Percentiles rank a stretch among this genome's conserved stretches.
These are phyloP conservation scores for Populus tomentosa DNA, from an alignment of 441 rosid species.

Conservation along the genomic window DNA sequence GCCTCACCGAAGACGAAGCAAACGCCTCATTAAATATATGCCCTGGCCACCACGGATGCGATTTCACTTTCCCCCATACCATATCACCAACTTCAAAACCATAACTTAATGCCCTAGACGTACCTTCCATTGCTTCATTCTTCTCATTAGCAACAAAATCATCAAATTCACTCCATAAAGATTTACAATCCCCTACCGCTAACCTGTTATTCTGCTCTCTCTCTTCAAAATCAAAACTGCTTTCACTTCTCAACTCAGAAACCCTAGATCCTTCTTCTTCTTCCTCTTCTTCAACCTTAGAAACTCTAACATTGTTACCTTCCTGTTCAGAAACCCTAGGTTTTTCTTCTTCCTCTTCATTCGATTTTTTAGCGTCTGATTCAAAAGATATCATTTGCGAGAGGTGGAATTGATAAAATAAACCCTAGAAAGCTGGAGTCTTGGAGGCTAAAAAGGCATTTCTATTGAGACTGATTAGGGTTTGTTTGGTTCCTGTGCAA, in stretches of 20 bases:
- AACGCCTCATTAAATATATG: not conserved
- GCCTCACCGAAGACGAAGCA: conserved; percentile 61
- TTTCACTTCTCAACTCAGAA: not conserved
- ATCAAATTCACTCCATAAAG: conserved; percentile 51
- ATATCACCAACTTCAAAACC: not conserved
- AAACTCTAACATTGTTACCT: no score
- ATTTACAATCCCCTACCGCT: not conserved
- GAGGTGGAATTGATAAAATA: not conserved
- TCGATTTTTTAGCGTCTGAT: not conserved
- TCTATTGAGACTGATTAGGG: not conserved
- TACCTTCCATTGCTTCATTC: not conserved
- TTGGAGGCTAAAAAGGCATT: not conserved
- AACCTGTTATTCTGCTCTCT: not conserved
- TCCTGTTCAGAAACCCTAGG: not conserved
- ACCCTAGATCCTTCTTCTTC: not conserved
- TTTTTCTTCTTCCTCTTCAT: not conserved
- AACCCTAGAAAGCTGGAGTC: not conserved
- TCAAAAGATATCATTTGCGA: not conserved
- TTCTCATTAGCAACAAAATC: conserved; percentile 58
- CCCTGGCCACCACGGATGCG: conserved; percentile 1
- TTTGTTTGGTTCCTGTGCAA: not conserved
- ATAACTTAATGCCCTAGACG: conserved; percentile 21
- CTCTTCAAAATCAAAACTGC: not conserved
- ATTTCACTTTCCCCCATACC: conserved; percentile 1
- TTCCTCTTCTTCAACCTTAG: not conserved